Evolutionary conservation across 2,329 filamentous ascomycete species (phyloP), one percentile per base, ranked within the genome.

Genomic region (Huntiella omanensis): DNA sequence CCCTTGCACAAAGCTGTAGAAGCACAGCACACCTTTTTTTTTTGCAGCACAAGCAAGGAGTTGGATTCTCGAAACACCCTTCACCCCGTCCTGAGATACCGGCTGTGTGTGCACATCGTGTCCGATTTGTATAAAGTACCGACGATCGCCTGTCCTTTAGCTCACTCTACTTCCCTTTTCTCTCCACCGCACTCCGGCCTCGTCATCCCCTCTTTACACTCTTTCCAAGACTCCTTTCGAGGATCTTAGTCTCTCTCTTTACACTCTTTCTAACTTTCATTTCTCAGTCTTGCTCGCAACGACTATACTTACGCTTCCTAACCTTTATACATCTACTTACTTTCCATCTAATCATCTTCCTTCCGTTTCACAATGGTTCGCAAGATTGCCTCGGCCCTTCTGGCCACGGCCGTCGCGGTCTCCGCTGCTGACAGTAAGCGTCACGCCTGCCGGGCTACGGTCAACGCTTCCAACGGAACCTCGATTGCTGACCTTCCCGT

Each of bases 321-420:
- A 22, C 19, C 17, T 28, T 17, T 41, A 33, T 41, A 3, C 32
- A 28, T 1, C 6, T 32, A 15, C 2, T 4, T 12, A 28, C 32
- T 28, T 11, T 28, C 2, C 10, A 41, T 28, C 13, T 41, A 13
- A 11, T 17, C 37, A 12, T 16, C 15, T 37, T 16, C n/a, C 6
- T 37, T 37, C 35, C 12, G 15, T 28, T 10, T 28, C 22, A 41
- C 7, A 32, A 41, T 41, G 40, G 19, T 41, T 22, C 22, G 15
- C 40, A 41, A 41, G 22, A 41, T 41, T 41, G 40, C 40, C 40
- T 41, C 40, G 40, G 19, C 40, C 40, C 16, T 41, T 3, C 19
- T 41, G 40, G 40, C 40, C 40, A 41, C 40, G 40, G 40, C 40
- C 32, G 19, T 41, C 32, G 17, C 40, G 40, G 40, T 41, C 28